phyloP scores from a whole-genome alignment of 2,329 filamentous ascomycete species.

The Neopestalotiopsis rosae region DNA sequence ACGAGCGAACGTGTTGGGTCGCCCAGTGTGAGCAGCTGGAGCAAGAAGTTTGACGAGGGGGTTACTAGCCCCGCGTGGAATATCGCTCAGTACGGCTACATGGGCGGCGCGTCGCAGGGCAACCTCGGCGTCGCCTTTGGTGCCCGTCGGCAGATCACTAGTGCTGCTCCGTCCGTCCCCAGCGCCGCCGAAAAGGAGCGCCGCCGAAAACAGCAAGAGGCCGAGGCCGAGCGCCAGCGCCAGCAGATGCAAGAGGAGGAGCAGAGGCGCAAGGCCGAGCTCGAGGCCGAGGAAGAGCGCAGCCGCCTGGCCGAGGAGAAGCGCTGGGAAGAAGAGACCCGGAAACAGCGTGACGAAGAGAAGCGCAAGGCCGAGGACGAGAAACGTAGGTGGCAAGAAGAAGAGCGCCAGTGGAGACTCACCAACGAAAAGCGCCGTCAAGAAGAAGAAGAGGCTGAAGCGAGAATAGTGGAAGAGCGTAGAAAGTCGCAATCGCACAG shows the following conservation, averaged over 20 bases:
- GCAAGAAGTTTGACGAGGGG: constrained; percentile 80
- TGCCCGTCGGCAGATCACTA: constrained; percentile 90
- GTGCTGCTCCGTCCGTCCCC: constrained; percentile 77
- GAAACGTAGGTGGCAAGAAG: constrained; percentile 77
- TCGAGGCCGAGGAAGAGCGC: constrained; percentile 65
- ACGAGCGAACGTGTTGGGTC: constrained; percentile 54
- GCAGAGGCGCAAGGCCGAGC: constrained; percentile 49
- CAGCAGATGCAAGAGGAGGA: constrained; percentile 59
- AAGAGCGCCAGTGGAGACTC: constrained; percentile 76
- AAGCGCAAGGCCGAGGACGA: constrained; percentile 70
- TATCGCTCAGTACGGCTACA: constrained; percentile 97
- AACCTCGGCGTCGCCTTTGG: constrained; percentile 95
- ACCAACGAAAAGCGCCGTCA: constrained; percentile 74
- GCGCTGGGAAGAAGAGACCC: constrained; percentile 70
- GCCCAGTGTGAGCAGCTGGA: constrained; percentile 82
- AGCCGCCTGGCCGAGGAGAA: constrained; percentile 68
- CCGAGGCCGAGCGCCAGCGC: constrained; percentile 65
- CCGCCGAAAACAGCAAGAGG: constrained; percentile 58
- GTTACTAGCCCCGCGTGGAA: constrained; percentile 93
- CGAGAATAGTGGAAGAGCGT: constrained; percentile 70
- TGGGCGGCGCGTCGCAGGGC: constrained; percentile 95
- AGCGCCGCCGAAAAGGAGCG: constrained; percentile 86
- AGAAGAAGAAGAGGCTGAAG: constrained; percentile 77
- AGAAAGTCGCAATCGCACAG: constrained; percentile 56
- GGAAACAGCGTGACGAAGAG: constrained; percentile 62